These are phyloP conservation scores for Geotrichum fermentans DNA, from an alignment of 1,139 yeast species.

Conservation along the genomic window DNA sequence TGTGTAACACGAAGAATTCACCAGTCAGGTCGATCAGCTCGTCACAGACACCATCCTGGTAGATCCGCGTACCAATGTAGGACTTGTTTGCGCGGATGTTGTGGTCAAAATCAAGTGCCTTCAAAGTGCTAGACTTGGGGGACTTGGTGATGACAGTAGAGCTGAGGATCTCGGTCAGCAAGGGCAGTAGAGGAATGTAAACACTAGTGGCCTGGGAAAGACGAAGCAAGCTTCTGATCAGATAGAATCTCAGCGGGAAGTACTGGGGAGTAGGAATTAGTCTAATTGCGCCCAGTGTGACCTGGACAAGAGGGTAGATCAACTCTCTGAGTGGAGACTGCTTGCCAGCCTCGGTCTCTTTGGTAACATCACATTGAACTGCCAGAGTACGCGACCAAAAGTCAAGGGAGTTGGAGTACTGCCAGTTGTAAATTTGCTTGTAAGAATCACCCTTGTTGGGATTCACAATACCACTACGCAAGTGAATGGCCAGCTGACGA, in stretches of 20 bases:
- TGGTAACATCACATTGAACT: constrained; percentile 52
- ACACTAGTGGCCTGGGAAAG: constrained; percentile 84
- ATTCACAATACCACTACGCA: constrained; percentile 76
- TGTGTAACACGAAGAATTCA: constrained; percentile 77
- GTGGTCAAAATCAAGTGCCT: constrained; percentile 81
- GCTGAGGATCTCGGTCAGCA: constrained; percentile 70
- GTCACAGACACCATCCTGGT: constrained; percentile 83
- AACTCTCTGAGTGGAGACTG: constrained; percentile 69
- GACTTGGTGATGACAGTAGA: constrained; percentile 75
- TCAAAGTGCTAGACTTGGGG: constrained; percentile 52
- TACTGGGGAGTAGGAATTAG: constrained; percentile 91
- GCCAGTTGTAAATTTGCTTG: constrained; percentile 85
- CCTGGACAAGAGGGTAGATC: constrained; percentile 92
- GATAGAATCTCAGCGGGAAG: constrained; percentile 87
- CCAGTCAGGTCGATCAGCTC: constrained; percentile 75
- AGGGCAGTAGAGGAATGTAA: constrained; percentile 85
- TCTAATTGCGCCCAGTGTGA: constrained; percentile 83
- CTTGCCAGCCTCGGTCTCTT: constrained; percentile 41
- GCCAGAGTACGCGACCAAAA: constrained; percentile 93
- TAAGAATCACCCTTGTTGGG: constrained; percentile 49
- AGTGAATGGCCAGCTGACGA: constrained; percentile 88
- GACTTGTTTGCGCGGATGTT: constrained; percentile 78
- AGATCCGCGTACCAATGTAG: constrained; percentile 77
- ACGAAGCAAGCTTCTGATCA: constrained; percentile 75
- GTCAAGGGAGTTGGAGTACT: constrained; percentile 87